Conservation (phyloP, 768 basidiomycete species). For the Chlorophyllum brunneum region DNA sequence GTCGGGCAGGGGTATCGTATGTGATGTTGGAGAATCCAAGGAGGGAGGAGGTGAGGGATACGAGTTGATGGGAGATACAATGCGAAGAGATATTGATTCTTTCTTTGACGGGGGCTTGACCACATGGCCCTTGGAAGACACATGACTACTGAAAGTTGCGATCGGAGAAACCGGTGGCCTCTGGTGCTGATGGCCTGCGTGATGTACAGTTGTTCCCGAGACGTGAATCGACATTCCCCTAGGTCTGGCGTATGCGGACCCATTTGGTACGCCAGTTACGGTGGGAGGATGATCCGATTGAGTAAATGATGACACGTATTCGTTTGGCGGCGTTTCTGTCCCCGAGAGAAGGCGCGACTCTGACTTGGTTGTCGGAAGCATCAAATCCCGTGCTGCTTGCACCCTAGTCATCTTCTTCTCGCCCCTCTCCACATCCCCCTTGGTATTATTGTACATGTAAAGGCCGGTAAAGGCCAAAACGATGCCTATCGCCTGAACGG, state of each 20-base stretch:
- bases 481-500: conserved; percentile 88
- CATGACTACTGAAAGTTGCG: conserved; percentile 1
- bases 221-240: conserved; percentile 26
- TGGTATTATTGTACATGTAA: conserved; percentile 95
- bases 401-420: conserved; percentile 84
- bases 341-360: conserved; percentile 52
- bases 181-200: conserved; percentile 10
- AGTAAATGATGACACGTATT: conserved; percentile 5
- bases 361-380: conserved; percentile 63
- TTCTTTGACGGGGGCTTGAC: conserved; percentile 3
- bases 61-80: conserved; percentile 30
- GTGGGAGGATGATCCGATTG: not conserved
- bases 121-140: not conserved
- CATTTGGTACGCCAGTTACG: conserved; percentile 7
- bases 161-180: conserved; percentile 8
- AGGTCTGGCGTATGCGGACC: conserved; percentile 32
- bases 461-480: conserved; percentile 83
- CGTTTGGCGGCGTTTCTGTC: conserved; percentile 32
- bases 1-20: conserved; percentile 22
- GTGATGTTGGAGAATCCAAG: conserved; percentile 29
- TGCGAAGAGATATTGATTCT: conserved; percentile 12
- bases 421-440: conserved; percentile 87
- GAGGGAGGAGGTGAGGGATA: conserved; percentile 51
- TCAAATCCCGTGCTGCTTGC: conserved; percentile 64
- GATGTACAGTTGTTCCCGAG: conserved; percentile 7